Evolutionary conservation across 2,329 filamentous ascomycete species (phyloP).

Genomic region (Claviceps fusiformis): DNA sequence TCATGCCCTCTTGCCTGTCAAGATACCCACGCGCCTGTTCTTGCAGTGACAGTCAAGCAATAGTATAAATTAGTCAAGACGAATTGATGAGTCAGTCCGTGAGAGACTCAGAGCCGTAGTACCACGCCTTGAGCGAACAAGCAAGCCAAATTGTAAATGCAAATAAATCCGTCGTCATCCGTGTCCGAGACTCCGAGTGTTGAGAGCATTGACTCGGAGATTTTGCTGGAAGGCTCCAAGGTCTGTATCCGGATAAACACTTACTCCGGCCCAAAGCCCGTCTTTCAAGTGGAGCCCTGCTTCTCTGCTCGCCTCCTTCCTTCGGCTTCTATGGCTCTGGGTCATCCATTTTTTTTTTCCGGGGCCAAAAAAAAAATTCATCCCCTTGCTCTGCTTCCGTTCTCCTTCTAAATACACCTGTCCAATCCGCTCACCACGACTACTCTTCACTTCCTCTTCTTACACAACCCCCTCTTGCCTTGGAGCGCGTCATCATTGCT

Average conservation of each 20-base stretch:
- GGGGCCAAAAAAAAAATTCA: conserved; percentile 25
- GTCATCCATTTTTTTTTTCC: conserved; percentile 20
- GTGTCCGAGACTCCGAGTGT: not conserved
- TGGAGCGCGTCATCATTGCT: conserved; percentile 18
- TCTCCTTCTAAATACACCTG: conserved; percentile 14
- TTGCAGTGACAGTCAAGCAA: too few relatives aligned
- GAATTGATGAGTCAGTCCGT: too few relatives aligned
- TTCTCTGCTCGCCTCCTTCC: conserved; percentile 24
- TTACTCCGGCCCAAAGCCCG: conserved; percentile 13
- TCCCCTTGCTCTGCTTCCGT: conserved; percentile 8
- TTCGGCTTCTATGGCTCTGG: conserved; percentile 27
- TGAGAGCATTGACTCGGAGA: not conserved
- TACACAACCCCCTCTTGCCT: conserved; percentile 15
- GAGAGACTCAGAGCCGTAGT: too few relatives aligned
- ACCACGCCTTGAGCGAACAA: too few relatives aligned
- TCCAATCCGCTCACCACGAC: conserved; percentile 4
- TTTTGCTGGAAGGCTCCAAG: not conserved
- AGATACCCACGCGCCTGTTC: not conserved
- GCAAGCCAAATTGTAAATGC: too few relatives aligned
- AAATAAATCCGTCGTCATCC: too few relatives aligned
- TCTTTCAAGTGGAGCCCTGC: conserved; percentile 3
- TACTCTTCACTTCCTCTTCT: conserved; percentile 12
- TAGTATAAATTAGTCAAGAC: too few relatives aligned
- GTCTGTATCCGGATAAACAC: conserved; percentile 9
- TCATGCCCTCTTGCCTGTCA: not conserved